Base-by-base conservation (phyloP, 2,329 filamentous ascomycete genomes). In the Grosmannia clavigera region DNA sequence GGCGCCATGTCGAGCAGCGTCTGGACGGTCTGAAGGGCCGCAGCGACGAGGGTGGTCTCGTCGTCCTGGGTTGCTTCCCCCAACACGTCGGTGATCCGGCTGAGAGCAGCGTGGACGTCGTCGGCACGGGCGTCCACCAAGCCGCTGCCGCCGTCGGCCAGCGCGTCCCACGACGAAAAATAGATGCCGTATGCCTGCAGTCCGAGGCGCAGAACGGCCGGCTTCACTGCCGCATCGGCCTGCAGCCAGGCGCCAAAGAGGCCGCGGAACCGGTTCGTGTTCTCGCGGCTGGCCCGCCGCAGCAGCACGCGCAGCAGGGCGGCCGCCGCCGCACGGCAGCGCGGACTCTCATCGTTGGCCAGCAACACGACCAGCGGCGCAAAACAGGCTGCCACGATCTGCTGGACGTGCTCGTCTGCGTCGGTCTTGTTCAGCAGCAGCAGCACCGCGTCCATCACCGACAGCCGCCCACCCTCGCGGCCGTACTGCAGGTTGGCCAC, bases 401-500 rank as follows among this genome's bases (percentile, higher is more conserved):
- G 88, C 70, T 95, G 90, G 9, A 92, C 83, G 54, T 92, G 83
- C 31, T 91, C 87, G 48, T 90, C 83, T 53, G 12, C 1, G 57
- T 55, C 27, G 43, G 57, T 40, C 0, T 96, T 97, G 64, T 83
- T 85, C 27, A 97, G 77, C n/a, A 99, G 77, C 52, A 92, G 78
- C 68, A 96, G 87, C 54, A 96, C 79, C 3, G 92, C 84, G 73
- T 99, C 94, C 83, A 99, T 90, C 33, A 96, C 90, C 0, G 92
- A 96, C 62, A 96, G 79, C 46, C 95, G 83, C 33, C 94, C 94
- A 62, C 94, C 88, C 66, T 91, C 85, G 67, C 95, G 85, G 52
- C 92, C 84, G 70, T 96, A 99, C 62, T 92, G 86, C 64, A 99
- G 77, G 68, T 99, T 99, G 67, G 89, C 88, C 57, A 95, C 82